Evolutionary conservation across 805 yeast genomes (phyloP).

Genomic region (Yarrowia hollandica): DNA sequence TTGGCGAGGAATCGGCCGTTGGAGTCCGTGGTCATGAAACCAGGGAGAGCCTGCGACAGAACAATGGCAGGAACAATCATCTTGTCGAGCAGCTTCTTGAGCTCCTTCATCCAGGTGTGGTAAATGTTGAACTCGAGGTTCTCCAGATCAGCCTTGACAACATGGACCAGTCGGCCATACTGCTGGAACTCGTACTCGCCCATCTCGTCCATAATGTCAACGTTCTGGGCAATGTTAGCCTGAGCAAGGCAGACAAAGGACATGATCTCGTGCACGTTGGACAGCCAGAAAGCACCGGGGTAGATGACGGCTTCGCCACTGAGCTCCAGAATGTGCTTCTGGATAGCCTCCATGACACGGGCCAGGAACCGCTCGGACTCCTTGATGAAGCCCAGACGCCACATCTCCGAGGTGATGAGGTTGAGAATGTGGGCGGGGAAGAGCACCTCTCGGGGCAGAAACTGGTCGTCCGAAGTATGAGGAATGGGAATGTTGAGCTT

Average conservation of each 20-base stretch:
- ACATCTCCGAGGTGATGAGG: constrained; percentile 91
- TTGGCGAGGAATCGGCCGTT: constrained; percentile 77
- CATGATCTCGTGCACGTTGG: constrained; percentile 91
- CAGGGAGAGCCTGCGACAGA: constrained; percentile 91
- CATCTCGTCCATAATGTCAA: constrained; percentile 76
- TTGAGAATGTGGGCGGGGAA: constrained; percentile 96
- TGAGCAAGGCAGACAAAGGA: constrained; percentile 95
- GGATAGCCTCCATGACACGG: constrained; percentile 82
- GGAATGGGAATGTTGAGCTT: constrained; percentile 84
- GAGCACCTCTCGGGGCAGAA: constrained; percentile 84
- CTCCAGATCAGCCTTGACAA: constrained; percentile 91
- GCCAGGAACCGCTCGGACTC: constrained; percentile 91
- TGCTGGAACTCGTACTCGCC: constrained; percentile 87
- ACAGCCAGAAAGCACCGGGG: constrained; percentile 96
- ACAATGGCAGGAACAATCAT: constrained; percentile 95
- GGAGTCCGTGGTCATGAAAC: constrained; percentile 81
- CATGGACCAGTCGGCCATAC: constrained; percentile 82
- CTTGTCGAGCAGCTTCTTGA: constrained; percentile 86
- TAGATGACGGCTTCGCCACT: constrained; percentile 85
- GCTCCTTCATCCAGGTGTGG: constrained; percentile 94
- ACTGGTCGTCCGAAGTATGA: constrained; percentile 70
- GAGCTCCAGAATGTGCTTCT: constrained; percentile 72
- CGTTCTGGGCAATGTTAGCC: constrained; percentile 83
- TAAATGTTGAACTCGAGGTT: constrained; percentile 89
- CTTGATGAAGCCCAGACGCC: constrained; percentile 92